Evolutionary conservation across 192 early-diverging fungal genomes (phyloP), one percentile per base, ranked within the genome.

Genomic region (Oehlia diaphana): DNA sequence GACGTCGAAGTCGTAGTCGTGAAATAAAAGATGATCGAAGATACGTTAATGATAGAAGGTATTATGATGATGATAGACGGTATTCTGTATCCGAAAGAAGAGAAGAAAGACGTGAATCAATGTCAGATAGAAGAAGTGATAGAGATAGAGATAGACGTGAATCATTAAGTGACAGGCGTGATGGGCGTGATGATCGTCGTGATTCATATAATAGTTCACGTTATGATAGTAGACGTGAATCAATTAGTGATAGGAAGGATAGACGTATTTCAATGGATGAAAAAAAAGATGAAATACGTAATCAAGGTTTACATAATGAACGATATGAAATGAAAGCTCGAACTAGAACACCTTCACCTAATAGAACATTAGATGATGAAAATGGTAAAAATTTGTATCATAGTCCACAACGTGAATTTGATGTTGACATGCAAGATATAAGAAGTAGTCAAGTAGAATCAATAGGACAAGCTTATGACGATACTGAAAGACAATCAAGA

Each of bases 11-110:
- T 73, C 47, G 35, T 63, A 76, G 61, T 76, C 61, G 53, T 21
- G 23, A 13, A 16, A 58, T 66, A n/a, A 70, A 70, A 70, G 68
- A 70, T 6, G 68, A 70, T 21, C 68, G 68, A 19, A 33, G 68
- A 70, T 70, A 70, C 31, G 33, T 14, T 70, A 14, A 33, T 21
- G 74, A 75, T 63, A 8, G 35, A n/a, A 33, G 53, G 31, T 39
- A 61, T n/a, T 61, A 76, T 16, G 74, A 76, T 12, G 74, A 76
- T 21, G 74, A 76, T 21, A 21, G 74, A 16, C 74, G 74, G 9
- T 73, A 73, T 50, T 73, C 72, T 6, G n/a, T 33, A 47, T 13
- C 47, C 6, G 49, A 76, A 21, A 61, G 61, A 39, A 76, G 50
- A 23, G 61, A 63, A n/a, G 74, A 76, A 16, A 76, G 53, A 13